Evolutionary conservation across 805 yeast species (phyloP).

Genomic region (Candida glaebosa): DNA sequence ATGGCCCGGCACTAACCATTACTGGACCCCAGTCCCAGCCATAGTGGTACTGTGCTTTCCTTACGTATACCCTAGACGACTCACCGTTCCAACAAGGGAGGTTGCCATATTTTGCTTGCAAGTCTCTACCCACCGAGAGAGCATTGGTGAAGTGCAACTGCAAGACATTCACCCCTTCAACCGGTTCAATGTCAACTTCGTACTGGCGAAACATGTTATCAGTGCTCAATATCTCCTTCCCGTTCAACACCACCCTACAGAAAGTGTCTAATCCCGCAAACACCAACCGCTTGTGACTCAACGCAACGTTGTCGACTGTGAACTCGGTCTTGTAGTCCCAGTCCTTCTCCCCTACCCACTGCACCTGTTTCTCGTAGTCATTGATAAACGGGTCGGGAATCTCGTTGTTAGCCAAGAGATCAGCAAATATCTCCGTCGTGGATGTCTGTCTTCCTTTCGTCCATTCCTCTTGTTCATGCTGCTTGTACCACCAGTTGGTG

Average conservation of each 20-base stretch:
- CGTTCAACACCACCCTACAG: slow-evolving; percentile 41
- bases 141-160: slow-evolving; percentile 38
- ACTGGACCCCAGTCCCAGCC: slow-evolving; percentile 61
- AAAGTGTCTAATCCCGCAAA: slow-evolving; percentile 46
- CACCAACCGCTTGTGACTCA: slow-evolving; percentile 23
- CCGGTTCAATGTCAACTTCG: slow-evolving; percentile 21
- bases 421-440: slow-evolving; percentile 35
- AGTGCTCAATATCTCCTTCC: slow-evolving; percentile 25
- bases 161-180: slow-evolving; percentile 24
- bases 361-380: slow-evolving; percentile 40
- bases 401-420: slow-evolving; percentile 31
- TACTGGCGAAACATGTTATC: slow-evolving; percentile 44
- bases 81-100: slow-evolving; percentile 41
- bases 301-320: slow-evolving; percentile 5
- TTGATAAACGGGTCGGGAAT: slow-evolving; percentile 47
- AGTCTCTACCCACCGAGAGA: slow-evolving; percentile 25
- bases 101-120: slow-evolving; percentile 28
- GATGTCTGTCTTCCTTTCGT: slow-evolving; percentile 1
- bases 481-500: slow-evolving; percentile 1
- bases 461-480: background rate
- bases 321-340: slow-evolving; percentile 45
- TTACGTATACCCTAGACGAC: slow-evolving; percentile 36
- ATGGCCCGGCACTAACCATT: slow-evolving; percentile 44
- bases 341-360: slow-evolving; percentile 48
- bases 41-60: slow-evolving; percentile 53